These are phyloP conservation scores for Moesziomyces parantarcticus DNA, from an alignment of 1,284 basidiomycete genomes.

Conservation along the genomic window DNA sequence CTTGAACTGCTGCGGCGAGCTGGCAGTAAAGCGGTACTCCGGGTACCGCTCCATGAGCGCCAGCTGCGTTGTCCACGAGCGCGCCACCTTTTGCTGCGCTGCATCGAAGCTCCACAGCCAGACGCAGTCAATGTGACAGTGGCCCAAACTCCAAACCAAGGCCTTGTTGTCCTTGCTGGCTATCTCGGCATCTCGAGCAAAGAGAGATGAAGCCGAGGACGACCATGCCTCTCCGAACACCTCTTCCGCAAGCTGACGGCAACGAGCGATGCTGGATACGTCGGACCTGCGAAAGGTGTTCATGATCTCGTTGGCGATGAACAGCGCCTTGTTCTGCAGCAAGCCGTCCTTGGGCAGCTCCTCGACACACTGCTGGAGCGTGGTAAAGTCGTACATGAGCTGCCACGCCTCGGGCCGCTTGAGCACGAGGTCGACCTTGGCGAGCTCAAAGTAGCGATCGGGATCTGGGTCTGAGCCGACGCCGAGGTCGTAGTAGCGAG, in stretches of 20 bases:
- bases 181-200: too few species aligned
- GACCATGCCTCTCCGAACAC: constrained; percentile 89
- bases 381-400: constrained; percentile 82
- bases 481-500: constrained; percentile 69
- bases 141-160: constrained; percentile 56
- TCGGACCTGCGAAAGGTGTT: constrained; percentile 72
- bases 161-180: constrained; percentile 71
- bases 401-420: constrained; percentile 87
- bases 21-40: constrained; percentile 92
- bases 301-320: constrained; percentile 88
- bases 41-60: constrained; percentile 96
- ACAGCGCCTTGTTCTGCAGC: constrained; percentile 85
- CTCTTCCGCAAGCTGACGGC: constrained; percentile 80
- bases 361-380: constrained; percentile 80
- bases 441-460: constrained; percentile 72
- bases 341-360: constrained; percentile 82
- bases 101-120: constrained; percentile 92
- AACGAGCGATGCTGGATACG: constrained; percentile 71
- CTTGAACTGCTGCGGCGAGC: constrained; percentile 93
- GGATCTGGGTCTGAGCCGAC: constrained; percentile 71
- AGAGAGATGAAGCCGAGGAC: constrained; percentile 74
- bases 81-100: constrained; percentile 96
- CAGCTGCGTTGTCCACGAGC: constrained; percentile 87
- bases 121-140: constrained; percentile 63
- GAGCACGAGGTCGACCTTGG: constrained; percentile 88